These are phyloP conservation scores for Coprinopsis cinerea DNA, from an alignment of 768 basidiomycete genomes.

Conservation along the genomic window DNA sequence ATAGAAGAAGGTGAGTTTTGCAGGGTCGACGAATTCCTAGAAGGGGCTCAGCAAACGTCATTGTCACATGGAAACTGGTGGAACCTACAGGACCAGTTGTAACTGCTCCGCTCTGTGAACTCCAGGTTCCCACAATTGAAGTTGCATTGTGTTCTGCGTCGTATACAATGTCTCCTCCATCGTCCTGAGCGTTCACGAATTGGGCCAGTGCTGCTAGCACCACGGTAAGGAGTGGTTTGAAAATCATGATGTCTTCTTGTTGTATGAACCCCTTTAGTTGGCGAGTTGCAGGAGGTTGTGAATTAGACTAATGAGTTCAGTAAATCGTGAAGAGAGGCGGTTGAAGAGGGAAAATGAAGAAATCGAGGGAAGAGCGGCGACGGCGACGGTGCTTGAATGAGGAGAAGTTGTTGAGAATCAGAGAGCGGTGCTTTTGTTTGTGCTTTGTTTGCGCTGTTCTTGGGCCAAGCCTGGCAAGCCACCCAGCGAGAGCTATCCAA, in stretches of 20 bases:
- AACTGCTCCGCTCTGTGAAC: slow-evolving; percentile 70
- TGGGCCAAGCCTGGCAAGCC: no score
- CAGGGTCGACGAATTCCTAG: slow-evolving; percentile 82
- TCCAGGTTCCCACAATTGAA: slow-evolving; percentile 76
- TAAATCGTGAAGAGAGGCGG: no score
- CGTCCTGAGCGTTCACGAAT: slow-evolving; percentile 27
- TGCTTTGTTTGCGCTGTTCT: no score
- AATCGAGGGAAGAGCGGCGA: slow-evolving; percentile 13
- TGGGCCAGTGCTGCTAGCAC: slow-evolving; percentile 33
- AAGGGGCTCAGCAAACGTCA: slow-evolving; percentile 9
- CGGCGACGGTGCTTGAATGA: slow-evolving; percentile 17
- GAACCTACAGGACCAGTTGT: slow-evolving; percentile 74
- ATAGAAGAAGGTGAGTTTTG: slow-evolving; percentile 76
- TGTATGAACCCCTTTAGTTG: neutral
- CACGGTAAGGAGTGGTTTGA: slow-evolving; percentile 32
- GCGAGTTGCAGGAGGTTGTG: neutral
- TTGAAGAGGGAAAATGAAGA: slow-evolving; percentile 2
- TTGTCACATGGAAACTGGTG: slow-evolving; percentile 4
- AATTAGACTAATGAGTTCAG: slow-evolving; percentile 3
- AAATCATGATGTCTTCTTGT: slow-evolving; percentile 30
- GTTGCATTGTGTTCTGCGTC: slow-evolving; percentile 60
- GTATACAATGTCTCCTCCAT: slow-evolving; percentile 29
- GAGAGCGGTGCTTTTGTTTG: no score
- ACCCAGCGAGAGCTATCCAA: no score
- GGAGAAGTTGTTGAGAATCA: slow-evolving; percentile 20